Base-by-base conservation (phyloP, 495 filamentous ascomycete genomes). In the Penicillium pulvis region DNA sequence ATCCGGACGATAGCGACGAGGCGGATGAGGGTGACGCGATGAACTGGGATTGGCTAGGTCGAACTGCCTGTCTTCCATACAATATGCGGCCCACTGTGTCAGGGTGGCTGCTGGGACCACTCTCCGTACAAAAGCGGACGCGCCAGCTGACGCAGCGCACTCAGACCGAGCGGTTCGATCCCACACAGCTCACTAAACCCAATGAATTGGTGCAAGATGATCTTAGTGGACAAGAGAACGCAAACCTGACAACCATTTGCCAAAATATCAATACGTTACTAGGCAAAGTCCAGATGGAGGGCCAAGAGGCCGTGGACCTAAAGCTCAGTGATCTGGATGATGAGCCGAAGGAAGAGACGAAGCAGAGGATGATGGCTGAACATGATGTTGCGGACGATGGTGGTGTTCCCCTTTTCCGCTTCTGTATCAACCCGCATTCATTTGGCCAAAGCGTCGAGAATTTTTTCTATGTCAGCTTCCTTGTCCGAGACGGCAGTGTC, bases 371-470 rank as follows among this genome's bases (percentile, higher is more conserved):
- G 7, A 78, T 85, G 83, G 76, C 78, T 20, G 71, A 79, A 47
- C 64, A 88, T 55, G 74, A 83, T 6, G 71, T 93, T 16, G 78
- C 81, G 3, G 72, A 79, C 9, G 85, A 85, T 42, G 87, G 85
- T 0, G 88, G 87, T 6, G 77, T 96, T 2, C 83, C 86, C 16
- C 75, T 98, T 10, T 87, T 96, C 70, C 81, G 85, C 42, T 97
- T 96, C 61, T 90, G 90, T 33, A 79, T 97, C 57, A 96, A 99
- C 61, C 93, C 94, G 4, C 70, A 72, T 1, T 95, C 90, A 1
- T 99, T 98, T 65, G 92, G 93, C 0, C 95, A 99, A 74, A 97
- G 91, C 2, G 85, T 98, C 4, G 94, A 99, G 71, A 99, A 99
- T 70, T 74, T 99, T 63, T 99, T 99, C 74, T 97, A 97, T 67